Conservation (phyloP, 352 stramenopile species). For the Pythium phragmiticola region DNA sequence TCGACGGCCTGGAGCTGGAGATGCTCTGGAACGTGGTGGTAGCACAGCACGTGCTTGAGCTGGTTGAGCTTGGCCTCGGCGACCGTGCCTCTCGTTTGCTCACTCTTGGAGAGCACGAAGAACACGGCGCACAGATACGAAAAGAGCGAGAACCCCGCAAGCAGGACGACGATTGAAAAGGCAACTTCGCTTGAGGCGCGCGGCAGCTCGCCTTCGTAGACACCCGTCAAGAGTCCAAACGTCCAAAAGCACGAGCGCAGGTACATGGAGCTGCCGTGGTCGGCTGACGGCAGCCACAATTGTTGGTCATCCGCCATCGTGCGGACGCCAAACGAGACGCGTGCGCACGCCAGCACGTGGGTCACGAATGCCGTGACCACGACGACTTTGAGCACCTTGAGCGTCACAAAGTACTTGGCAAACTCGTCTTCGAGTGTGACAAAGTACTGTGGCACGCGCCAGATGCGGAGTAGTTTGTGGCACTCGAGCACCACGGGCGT, state of each 20-base stretch:
- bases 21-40: slow-evolving; percentile 54
- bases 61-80: slow-evolving; percentile 64
- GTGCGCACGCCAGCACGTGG: slow-evolving; percentile 50
- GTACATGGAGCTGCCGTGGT: slow-evolving; percentile 26
- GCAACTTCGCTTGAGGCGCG: slow-evolving; percentile 34
- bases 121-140: slow-evolving; percentile 61
- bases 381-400: slow-evolving; percentile 57
- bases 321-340: slow-evolving; percentile 39
- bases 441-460: slow-evolving; percentile 45
- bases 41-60: slow-evolving; percentile 59
- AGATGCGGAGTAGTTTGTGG: slow-evolving; percentile 51
- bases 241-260: slow-evolving; percentile 47
- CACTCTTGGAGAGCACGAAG: slow-evolving; percentile 71
- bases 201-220: slow-evolving; percentile 52
- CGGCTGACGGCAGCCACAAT: slow-evolving; percentile 21
- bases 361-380: slow-evolving; percentile 36
- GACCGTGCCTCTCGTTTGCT: slow-evolving; percentile 38
- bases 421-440: slow-evolving; percentile 55
- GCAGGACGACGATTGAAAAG: slow-evolving; percentile 47
- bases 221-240: slow-evolving; percentile 52
- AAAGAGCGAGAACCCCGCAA: slow-evolving; percentile 59
- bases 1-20: slow-evolving; percentile 53
- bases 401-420: slow-evolving; percentile 43
- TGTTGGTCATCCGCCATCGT: slow-evolving; percentile 17
- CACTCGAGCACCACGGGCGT: slow-evolving; percentile 39